phyloP scores from a whole-genome alignment of 2,329 filamentous ascomycete species.

The Pestalotiopsis sp. region DNA sequence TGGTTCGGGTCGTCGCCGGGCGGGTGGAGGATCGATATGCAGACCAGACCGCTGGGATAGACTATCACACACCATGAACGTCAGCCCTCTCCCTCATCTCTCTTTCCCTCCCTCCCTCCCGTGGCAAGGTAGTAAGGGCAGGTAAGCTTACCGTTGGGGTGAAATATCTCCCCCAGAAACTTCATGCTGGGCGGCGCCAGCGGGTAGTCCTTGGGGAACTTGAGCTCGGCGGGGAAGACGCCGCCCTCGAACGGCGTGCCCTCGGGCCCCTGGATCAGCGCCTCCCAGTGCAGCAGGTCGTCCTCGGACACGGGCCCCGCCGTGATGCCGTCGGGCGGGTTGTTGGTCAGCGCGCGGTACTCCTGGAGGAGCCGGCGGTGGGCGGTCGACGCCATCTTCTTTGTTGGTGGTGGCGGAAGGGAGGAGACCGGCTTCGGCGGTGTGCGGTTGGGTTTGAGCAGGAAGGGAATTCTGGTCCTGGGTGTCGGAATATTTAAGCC shows the following conservation, averaged over 20 bases:
- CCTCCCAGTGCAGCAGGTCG: constrained; percentile 95
- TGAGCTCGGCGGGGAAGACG: constrained; percentile 91
- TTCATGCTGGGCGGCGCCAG: constrained; percentile 94
- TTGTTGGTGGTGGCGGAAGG: neutral
- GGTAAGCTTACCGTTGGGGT: constrained; percentile 78
- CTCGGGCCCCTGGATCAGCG: constrained; percentile 91
- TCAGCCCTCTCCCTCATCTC: neutral
- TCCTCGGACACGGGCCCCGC: constrained; percentile 93
- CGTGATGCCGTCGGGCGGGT: constrained; percentile 96
- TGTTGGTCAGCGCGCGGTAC: constrained; percentile 91
- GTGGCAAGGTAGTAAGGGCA: constrained; percentile 5
- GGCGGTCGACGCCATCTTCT: constrained; percentile 61
- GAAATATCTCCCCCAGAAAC: constrained; percentile 92
- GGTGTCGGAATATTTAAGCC: too few species aligned
- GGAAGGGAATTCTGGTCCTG: neutral
- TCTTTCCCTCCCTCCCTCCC: neutral
- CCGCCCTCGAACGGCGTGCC: constrained; percentile 96
- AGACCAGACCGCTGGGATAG: constrained; percentile 89
- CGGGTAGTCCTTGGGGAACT: constrained; percentile 96
- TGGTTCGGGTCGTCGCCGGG: constrained; percentile 97
- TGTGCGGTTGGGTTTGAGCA: neutral
- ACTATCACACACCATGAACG: constrained; percentile 53
- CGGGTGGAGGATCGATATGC: constrained; percentile 96
- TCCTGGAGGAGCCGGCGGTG: constrained; percentile 90
- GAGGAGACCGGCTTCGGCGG: neutral